These are phyloP conservation scores for Nitzschia inconspicua DNA, from an alignment of 108 stramenopile species.

Conservation along the genomic window DNA sequence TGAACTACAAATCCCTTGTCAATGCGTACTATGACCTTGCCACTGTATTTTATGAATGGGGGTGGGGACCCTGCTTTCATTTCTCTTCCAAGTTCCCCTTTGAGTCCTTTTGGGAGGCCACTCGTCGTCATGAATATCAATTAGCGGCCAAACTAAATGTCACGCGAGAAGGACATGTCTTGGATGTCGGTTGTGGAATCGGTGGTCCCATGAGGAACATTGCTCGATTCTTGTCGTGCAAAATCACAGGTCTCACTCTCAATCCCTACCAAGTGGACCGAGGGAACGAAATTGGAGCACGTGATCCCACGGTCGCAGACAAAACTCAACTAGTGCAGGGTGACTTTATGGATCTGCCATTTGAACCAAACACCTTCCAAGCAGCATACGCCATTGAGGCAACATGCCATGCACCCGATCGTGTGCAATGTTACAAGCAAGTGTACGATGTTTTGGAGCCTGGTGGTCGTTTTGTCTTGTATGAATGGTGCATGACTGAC, in stretches of 20 bases:
- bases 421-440: conserved; percentile 69
- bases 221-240: conserved; percentile 65
- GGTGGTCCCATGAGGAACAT: conserved; percentile 97
- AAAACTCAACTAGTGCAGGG: conserved; percentile 56
- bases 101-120: conserved; percentile 82
- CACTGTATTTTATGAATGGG: conserved; percentile 96
- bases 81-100: conserved; percentile 78
- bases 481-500: conserved; percentile 93
- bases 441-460: conserved; percentile 84
- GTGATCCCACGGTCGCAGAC: conserved; percentile 40
- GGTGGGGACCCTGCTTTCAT: conserved; percentile 92
- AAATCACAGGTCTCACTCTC: conserved; percentile 78
- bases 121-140: conserved; percentile 88
- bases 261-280: conserved; percentile 89
- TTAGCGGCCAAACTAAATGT: conserved; percentile 65
- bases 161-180: conserved; percentile 35
- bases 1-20: conserved; percentile 75
- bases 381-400: conserved; percentile 93
- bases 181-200: conserved; percentile 95
- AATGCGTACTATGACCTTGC: conserved; percentile 90
- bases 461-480: conserved; percentile 75
- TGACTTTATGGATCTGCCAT: conserved; percentile 89
- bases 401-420: conserved; percentile 91
- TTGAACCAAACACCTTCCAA: conserved; percentile 71
- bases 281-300: conserved; percentile 75